Evolutionary conservation across 2,329 filamentous ascomycete species (phyloP).

Genomic region (Fusarium sp.): DNA sequence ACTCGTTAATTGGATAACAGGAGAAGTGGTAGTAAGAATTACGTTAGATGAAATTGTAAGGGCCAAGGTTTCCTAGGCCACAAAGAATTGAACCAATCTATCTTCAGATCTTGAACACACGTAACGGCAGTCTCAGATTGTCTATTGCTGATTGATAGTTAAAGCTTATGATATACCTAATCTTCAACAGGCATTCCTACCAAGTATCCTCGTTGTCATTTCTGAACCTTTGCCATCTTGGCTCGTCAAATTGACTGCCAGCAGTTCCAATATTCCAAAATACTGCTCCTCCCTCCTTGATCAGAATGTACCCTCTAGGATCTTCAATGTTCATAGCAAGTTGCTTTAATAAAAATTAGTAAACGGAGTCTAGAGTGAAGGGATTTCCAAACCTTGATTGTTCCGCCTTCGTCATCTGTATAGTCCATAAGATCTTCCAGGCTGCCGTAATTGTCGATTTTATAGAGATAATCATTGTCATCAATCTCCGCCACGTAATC

Average conservation of each 20-base stretch:
- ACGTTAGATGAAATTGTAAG: no score
- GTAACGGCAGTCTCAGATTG: no score
- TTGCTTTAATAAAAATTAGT: background rate
- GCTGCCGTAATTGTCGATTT: background rate
- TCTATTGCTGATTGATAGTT: no score
- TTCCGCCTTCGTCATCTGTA: fast-evolving
- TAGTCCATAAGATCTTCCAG: fast-evolving
- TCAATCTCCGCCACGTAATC: background rate
- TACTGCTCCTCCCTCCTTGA: fast-evolving
- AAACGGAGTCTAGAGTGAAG: background rate
- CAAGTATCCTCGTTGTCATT: background rate
- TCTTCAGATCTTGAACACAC: no score
- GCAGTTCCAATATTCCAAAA: background rate
- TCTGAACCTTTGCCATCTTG: background rate
- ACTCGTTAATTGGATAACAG: no score
- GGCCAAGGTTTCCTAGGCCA: no score
- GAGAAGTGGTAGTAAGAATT: no score
- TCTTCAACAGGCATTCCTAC: no score
- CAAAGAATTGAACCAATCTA: no score
- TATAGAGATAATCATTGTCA: background rate
- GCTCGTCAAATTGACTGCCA: background rate
- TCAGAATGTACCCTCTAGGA: background rate
- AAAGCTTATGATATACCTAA: no score
- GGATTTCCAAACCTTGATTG: background rate
- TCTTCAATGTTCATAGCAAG: background rate